Evolutionary conservation across 2,329 filamentous ascomycete species (phyloP).

Genomic region (Penicillium sp.): DNA sequence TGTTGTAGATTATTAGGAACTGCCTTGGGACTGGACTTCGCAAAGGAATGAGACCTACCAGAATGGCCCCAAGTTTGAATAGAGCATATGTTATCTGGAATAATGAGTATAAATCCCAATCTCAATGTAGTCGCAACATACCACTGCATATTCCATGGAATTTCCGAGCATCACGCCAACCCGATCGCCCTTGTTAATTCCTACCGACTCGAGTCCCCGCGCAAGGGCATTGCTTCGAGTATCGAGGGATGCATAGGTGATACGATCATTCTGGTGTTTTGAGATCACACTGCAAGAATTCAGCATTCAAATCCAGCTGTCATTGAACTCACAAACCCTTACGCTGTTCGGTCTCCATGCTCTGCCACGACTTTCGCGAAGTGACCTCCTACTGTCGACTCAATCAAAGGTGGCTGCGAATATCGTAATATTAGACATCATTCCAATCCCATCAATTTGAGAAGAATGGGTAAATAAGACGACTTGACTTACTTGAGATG

Average conservation of each 20-base stretch:
- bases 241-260: slow-evolving; percentile 78
- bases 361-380: slow-evolving; percentile 45
- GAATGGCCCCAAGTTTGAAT: slow-evolving; percentile 90
- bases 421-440: neutral
- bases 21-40: neutral
- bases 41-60: slow-evolving; percentile 53
- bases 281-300: slow-evolving; percentile 53
- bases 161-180: slow-evolving; percentile 88
- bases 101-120: slow-evolving; percentile 6
- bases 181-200: slow-evolving; percentile 77
- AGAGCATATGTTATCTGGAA: slow-evolving; percentile 71
- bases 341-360: slow-evolving; percentile 55
- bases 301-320: neutral
- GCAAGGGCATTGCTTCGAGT: slow-evolving; percentile 74
- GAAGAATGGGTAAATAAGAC: neutral
- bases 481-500: slow-evolving; percentile 17
- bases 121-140: slow-evolving; percentile 37
- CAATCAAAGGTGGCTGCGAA: slow-evolving; percentile 46
- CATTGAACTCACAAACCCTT: slow-evolving; percentile 21
- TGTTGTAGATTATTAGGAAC: slow-evolving; percentile 1
- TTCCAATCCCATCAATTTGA: too few relatives aligned
- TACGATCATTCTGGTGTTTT: slow-evolving; percentile 60
- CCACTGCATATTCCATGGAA: slow-evolving; percentile 75
- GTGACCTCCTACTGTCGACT: slow-evolving; percentile 49
- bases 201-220: slow-evolving; percentile 65